Evolutionary conservation across 202 grass and related monocot species (phyloP), one percentile per base, ranked within the genome.

Genomic region (Setaria italica): DNA sequence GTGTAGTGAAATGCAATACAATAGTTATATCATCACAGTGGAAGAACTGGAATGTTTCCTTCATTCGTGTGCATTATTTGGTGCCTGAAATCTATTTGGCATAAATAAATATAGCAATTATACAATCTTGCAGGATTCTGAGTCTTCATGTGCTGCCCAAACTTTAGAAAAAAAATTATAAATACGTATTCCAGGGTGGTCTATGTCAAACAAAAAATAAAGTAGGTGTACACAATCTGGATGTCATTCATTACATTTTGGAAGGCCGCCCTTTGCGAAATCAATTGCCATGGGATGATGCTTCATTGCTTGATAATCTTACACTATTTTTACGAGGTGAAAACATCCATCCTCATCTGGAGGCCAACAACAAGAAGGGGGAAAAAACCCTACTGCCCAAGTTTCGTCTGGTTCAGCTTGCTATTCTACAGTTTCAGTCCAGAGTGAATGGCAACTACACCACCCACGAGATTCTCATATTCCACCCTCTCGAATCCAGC

Each of bases 401-500:
- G 34, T 51, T 21, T 51, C 3, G 77, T 9, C 33, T 67, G 11
- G 35, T 68, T 59, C 34, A 54, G 34, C 19, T 72, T 13, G 13
- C 9, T 64, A 29, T 9, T 59, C 79, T 91, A 93, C 54, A 93
- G 43, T 75, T 95, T 95, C 59, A 95, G 50, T 63, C 95, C 95
- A 84, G 95, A 98, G 84, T 96, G 92, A 87, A 99, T 90, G 50
- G 92, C 97, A 78, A 99, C 93, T 56, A 96, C 92, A 42, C 93
- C 96, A 9, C 96, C 97, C 54, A 99, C 93, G 10, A 99, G 88
- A 83, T 99, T 99, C 81, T 99, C 97, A 46, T 96, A 99, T 68
- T 95, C 88, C 16, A 96, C 96, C 43, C 90, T 86, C 79, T 94
- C 81, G 80, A 99, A 99, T 80, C 93, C 93, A 0, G 96, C 91